phyloP scores from a whole-genome alignment of 2,329 filamentous ascomycete species.

The Cytospora paraplurivora region DNA sequence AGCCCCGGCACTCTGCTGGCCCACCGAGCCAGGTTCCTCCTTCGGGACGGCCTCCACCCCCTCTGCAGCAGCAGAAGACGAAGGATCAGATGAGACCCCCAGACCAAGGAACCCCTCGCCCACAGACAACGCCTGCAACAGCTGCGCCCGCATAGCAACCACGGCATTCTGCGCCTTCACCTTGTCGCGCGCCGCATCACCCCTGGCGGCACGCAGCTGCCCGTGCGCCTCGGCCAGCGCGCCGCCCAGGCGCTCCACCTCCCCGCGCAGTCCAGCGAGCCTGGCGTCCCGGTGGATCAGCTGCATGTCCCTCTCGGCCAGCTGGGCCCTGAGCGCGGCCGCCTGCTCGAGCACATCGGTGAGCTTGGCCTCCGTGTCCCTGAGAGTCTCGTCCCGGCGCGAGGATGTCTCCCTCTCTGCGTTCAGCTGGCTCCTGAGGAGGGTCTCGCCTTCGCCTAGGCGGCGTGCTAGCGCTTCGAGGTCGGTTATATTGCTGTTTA shows the following conservation, averaged over 20 bases:
- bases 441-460: not conserved
- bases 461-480: not conserved
- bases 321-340: not conserved
- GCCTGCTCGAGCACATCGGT: not conserved
- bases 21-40: not conserved
- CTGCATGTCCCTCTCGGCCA: not conserved
- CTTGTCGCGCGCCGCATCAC: not conserved
- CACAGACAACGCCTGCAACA: constrained; percentile 19
- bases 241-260: constrained; percentile 6
- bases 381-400: not conserved
- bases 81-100: not conserved
- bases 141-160: constrained; percentile 14
- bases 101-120: constrained; percentile 24
- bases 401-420: constrained; percentile 2
- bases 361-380: constrained; percentile 1
- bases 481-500: not conserved
- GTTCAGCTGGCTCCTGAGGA: not conserved
- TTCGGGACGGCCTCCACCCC: not conserved
- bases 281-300: not conserved
- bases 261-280: not conserved
- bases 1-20: not conserved
- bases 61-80: not conserved
- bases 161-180: constrained; percentile 15
- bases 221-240: constrained; percentile 5
- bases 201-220: not conserved